Base-by-base conservation (phyloP, 176 grass and related monocot species). In the Oryza coarctata region DNA sequence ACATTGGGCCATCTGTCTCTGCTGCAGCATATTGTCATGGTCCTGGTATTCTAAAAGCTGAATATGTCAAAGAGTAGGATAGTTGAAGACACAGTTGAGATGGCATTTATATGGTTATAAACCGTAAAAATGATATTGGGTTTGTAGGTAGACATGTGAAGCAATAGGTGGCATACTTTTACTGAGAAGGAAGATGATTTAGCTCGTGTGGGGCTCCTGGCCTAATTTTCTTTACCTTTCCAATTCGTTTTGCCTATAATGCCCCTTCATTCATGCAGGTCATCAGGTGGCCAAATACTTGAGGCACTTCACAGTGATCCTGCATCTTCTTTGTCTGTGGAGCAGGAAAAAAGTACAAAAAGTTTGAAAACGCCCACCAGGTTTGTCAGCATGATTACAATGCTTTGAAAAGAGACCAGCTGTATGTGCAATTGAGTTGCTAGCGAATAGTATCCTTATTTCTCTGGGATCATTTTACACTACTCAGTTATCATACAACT, bases 241-340 rank as follows among this genome's bases (percentile, higher is more conserved):
- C 20, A 12, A 79, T 65, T 68, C 81, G 65, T 71, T 63, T 77
- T 85, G 38, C 73, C 86, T 85, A 90, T 97, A 92, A 97, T 58
- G 25, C 6, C 50, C 80, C 76, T 71, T 27, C 31, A 83, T 92
- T 52, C 30, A 69, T 94, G 90, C 92, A 97, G 95, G 90, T 78
- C 81, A 75, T 87, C 94, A 76, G 91, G 86, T 82, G 77, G 84
- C 64, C 85, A 87, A 89, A 99, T 99, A 88, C 93, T 99, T 49
- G 96, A 99, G 83, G 96, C 97, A 85, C 97, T 99, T 90, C 97
- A 96, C 80, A 86, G 88, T 63, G 97, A 99, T 82, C 97, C 97
- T 85, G 97, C 97, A 68, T 93, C 96, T 76, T 90, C 97, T 85
- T 76, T 94, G 45, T 93, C 93, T 68, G 75, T 94, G 85, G 93